Percentiles rank a stretch among this genome's conserved stretches.
Conservation (phyloP, 2,329 filamentous ascomycete genomes). For the Nemania bipapillata region DNA sequence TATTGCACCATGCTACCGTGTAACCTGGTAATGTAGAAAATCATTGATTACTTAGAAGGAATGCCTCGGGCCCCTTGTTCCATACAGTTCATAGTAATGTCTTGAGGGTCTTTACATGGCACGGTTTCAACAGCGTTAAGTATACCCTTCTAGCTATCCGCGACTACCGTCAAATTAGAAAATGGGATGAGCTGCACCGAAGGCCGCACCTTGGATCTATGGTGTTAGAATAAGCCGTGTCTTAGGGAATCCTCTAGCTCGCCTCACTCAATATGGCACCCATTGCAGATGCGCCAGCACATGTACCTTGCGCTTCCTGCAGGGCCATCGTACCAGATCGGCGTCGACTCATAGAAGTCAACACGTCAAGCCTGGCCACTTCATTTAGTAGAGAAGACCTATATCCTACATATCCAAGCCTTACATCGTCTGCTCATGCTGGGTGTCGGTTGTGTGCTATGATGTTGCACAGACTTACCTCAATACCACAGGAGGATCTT, state of each 20-base stretch:
- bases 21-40: too few species aligned
- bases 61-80: too few species aligned
- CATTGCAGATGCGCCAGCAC: neutral
- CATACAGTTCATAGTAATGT: too few species aligned
- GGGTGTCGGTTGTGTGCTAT: constrained; percentile 19
- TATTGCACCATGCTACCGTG: too few species aligned
- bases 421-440: constrained; percentile 16
- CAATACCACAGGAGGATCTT: constrained; percentile 8
- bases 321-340: constrained; percentile 15
- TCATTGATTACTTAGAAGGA: too few species aligned
- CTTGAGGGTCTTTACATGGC: too few species aligned
- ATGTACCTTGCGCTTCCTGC: constrained; percentile 7
- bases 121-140: too few species aligned
- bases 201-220: neutral
- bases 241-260: neutral
- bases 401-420: constrained; percentile 12
- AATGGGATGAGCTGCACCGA: too few species aligned
- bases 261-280: neutral
- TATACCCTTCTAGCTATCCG: too few species aligned
- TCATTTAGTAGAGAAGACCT: constrained; percentile 6
- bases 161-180: too few species aligned
- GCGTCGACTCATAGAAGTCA: neutral
- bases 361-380: constrained; percentile 6
- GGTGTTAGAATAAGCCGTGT: neutral
- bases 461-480: constrained; percentile 15